Evolutionary conservation across 2,329 filamentous ascomycete species (phyloP), one percentile per base, ranked within the genome.

Genomic region (Teratosphaeria nubilosa): DNA sequence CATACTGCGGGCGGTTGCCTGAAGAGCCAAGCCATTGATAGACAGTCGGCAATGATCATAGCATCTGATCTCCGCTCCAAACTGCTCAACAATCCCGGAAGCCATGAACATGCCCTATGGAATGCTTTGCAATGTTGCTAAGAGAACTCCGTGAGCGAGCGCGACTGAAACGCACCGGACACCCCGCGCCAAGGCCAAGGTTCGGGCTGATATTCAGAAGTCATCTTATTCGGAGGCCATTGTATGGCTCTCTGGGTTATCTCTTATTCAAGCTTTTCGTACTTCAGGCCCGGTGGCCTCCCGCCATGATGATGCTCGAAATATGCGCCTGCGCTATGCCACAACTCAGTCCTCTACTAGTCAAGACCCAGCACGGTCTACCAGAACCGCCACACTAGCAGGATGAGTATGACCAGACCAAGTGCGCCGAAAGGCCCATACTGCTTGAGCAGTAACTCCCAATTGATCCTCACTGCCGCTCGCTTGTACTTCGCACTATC

Each of bases 401-500:
- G 91, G 62, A 96, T 73, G 56, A 97, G 72, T 61, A 97, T 86
- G 62, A 97, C 84, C 59, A 96, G 78, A 1, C 82, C 90, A 59
- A 97, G 77, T 2, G 82, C 90, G 30, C 82, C 92, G 74, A 97
- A 86, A 2, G 94, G 94, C 1, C 91, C 94, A 71, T 97, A 99
- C 77, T 96, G 92, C 80, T 96, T 96, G 62, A 97, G 65, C 72
- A 99, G 77, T 72, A 97, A 77, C 74, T 99, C 92, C 95, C 94
- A 99, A 74, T 99, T 99, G 74, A 99, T 99, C 70, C 88, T 83
- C 58, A 96, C 91, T 1, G 94, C 94, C 3, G 94, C 94, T 71
- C 87, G 86, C 69, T 87, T 84, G 76, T 99, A 99, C 77, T 96
- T 97, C 74, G 87, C 90, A 73, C 88, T 94, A 71, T 99, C 94